phyloP scores from a whole-genome alignment of 2,329 filamentous ascomycete species.

The Sporothrix euskadiensis region DNA sequence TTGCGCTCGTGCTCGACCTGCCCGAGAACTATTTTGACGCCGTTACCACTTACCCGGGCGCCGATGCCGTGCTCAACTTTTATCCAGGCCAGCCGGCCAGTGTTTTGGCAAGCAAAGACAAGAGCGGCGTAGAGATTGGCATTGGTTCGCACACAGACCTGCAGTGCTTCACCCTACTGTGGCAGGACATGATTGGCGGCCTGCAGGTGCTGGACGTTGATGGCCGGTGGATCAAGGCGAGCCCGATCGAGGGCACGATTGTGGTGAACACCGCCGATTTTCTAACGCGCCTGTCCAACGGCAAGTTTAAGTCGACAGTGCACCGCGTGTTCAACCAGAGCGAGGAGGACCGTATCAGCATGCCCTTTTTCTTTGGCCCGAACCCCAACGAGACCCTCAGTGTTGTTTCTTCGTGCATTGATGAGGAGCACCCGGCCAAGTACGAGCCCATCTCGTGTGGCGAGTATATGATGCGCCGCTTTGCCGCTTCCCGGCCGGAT shows the following conservation, averaged over 20 bases:
- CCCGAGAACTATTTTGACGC: slow-evolving; percentile 42
- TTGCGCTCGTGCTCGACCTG: slow-evolving; percentile 35
- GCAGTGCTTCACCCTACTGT: slow-evolving; percentile 39
- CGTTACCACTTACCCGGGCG: slow-evolving; percentile 43
- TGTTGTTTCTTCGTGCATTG: slow-evolving; percentile 45
- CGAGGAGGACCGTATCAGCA: slow-evolving; percentile 48
- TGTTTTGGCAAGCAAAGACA: not conserved
- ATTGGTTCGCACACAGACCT: slow-evolving; percentile 51
- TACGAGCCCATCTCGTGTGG: slow-evolving; percentile 48
- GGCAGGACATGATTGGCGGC: slow-evolving; percentile 32
- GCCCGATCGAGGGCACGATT: slow-evolving; percentile 48
- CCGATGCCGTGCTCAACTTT: slow-evolving; percentile 35
- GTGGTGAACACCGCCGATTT: slow-evolving; percentile 57
- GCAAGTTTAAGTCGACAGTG: slow-evolving; percentile 50
- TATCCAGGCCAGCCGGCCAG: slow-evolving; percentile 31
- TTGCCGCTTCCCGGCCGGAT: slow-evolving; percentile 5
- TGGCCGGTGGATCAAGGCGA: slow-evolving; percentile 46
- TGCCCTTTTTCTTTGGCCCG: slow-evolving; percentile 58
- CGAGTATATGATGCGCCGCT: slow-evolving; percentile 33
- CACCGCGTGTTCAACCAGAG: slow-evolving; percentile 52
- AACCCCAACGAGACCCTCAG: slow-evolving; percentile 46
- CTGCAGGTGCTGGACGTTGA: slow-evolving; percentile 30
- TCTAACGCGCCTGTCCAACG: slow-evolving; percentile 52
- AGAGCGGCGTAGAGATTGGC: slow-evolving; percentile 39
- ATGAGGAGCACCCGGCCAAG: slow-evolving; percentile 43